Evolutionary conservation across 1,284 basidiomycete genomes (phyloP).

Genomic region (Ganoderma resinaceum): DNA sequence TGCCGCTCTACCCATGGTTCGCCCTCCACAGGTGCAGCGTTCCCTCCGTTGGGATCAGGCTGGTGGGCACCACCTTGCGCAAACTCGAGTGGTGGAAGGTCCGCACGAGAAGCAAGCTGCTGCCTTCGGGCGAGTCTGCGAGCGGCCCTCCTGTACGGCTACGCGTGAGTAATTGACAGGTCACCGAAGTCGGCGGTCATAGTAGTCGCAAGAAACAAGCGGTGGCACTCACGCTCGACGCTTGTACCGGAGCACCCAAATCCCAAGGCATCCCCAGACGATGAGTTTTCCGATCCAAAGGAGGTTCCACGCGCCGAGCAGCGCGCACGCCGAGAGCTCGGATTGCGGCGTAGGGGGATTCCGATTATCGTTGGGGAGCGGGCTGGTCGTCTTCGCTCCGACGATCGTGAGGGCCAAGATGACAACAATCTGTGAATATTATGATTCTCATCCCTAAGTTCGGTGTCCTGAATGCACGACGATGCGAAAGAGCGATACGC

Average conservation of each 20-base stretch:
- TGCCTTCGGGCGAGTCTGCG: background rate
- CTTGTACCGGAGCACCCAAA: slow-evolving; percentile 14
- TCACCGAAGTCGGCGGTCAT: too few relatives aligned
- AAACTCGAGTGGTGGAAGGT: slow-evolving; percentile 1
- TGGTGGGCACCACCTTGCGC: background rate
- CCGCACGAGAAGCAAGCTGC: background rate
- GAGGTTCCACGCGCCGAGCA: slow-evolving; percentile 25
- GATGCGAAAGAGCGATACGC: background rate
- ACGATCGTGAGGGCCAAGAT: slow-evolving; percentile 9
- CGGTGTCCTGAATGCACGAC: too few relatives aligned
- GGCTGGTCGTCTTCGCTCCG: slow-evolving; percentile 18
- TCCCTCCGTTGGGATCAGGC: background rate
- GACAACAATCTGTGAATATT: slow-evolving; percentile 10
- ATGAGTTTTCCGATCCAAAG: slow-evolving; percentile 23
- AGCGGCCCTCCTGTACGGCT: background rate
- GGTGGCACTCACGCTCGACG: slow-evolving; percentile 12
- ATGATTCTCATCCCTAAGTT: background rate
- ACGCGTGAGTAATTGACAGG: background rate
- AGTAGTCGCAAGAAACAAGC: background rate
- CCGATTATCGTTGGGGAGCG: background rate
- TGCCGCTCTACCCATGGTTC: background rate
- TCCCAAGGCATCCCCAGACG: slow-evolving; percentile 14
- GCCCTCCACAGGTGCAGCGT: background rate
- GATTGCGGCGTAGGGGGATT: slow-evolving; percentile 11
- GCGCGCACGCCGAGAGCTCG: slow-evolving; percentile 18